A percentile compares a stretch with the other conserved stretches of the same genome.
Conservation (phyloP, 495 filamentous ascomycete species). For the Lepidopterella palustris region DNA sequence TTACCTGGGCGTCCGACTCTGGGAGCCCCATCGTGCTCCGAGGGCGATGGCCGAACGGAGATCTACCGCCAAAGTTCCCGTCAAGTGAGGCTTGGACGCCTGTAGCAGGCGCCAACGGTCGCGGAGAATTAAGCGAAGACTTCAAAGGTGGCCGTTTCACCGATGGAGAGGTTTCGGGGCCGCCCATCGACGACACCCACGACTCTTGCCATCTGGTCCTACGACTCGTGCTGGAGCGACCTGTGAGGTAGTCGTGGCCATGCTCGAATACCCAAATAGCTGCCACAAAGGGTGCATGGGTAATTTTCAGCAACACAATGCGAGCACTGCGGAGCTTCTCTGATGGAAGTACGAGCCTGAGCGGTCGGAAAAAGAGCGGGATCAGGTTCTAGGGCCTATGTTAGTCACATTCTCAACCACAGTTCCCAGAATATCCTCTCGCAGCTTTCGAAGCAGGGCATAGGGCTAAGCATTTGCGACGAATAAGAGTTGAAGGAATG, state of each 20-base stretch:
- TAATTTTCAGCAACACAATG: constrained; percentile 70
- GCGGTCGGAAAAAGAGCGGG: constrained; percentile 75
- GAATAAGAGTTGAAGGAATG: background rate
- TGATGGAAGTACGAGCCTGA: constrained; percentile 68
- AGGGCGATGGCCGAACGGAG: constrained; percentile 9
- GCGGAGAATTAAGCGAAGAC: constrained; percentile 23
- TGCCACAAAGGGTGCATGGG: constrained; percentile 58
- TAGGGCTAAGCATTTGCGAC: background rate
- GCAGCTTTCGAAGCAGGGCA: background rate
- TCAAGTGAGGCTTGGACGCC: constrained; percentile 18
- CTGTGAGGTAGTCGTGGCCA: constrained; percentile 14
- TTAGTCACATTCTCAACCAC: constrained; percentile 32
- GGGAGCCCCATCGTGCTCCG: constrained; percentile 14
- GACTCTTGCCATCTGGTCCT: background rate
- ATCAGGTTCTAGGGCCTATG: constrained; percentile 62
- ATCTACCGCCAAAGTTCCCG: constrained; percentile 16
- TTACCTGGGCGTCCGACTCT: constrained; percentile 27
- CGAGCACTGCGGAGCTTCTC: constrained; percentile 64
- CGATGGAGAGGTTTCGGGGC: constrained; percentile 20
- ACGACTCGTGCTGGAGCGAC: constrained; percentile 17
- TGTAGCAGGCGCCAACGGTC: constrained; percentile 16
- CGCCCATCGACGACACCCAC: constrained; percentile 23
- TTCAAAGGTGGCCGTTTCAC: constrained; percentile 18
- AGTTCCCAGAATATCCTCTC: background rate
- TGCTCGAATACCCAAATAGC: constrained; percentile 57